phyloP scores from a whole-genome alignment of 2,329 filamentous ascomycete genomes.

The Parasarocladium wereldwijsianum region DNA sequence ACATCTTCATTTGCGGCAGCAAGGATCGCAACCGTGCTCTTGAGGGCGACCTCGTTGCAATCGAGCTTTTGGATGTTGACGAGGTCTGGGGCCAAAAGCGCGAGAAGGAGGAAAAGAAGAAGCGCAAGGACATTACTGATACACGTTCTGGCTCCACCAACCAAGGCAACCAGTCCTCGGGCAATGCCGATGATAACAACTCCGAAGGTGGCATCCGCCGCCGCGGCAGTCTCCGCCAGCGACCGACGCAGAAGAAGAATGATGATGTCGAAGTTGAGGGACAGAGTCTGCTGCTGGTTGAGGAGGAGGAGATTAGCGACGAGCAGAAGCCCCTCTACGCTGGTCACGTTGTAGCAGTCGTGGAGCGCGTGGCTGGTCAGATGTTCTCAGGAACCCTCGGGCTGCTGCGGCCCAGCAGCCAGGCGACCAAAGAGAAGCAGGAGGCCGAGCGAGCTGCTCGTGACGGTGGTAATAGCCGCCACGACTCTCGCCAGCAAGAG shows the following conservation, averaged over 20 bases:
- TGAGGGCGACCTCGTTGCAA: conserved; percentile 87
- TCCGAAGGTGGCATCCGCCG: conserved; percentile 78
- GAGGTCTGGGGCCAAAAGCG: conserved; percentile 98
- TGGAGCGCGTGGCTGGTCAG: conserved; percentile 91
- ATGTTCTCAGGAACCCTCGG: conserved; percentile 98
- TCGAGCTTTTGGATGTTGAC: conserved; percentile 93
- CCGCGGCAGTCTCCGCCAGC: conserved; percentile 87
- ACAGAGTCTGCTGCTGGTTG: conserved; percentile 88
- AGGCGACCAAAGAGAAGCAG: conserved; percentile 98
- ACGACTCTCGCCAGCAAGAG: conserved; percentile 71
- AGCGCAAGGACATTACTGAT: conserved; percentile 96
- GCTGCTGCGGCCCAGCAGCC: conserved; percentile 86
- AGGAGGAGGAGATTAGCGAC: conserved; percentile 97
- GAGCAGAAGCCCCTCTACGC: conserved; percentile 96
- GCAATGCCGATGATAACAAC: conserved; percentile 46
- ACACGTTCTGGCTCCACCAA: conserved; percentile 65
- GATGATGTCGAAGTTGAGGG: conserved; percentile 98
- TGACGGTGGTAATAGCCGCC: conserved; percentile 58
- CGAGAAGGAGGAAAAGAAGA: conserved; percentile 99
- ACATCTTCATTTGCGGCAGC: conserved; percentile 99
- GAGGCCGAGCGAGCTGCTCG: conserved; percentile 88
- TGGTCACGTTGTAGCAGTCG: conserved; percentile 90
- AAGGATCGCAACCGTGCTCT: conserved; percentile 96
- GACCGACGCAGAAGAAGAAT: conserved; percentile 98
- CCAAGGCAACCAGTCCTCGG: conserved; percentile 50